Evolutionary conservation across 2,329 filamentous ascomycete genomes (phyloP), one percentile per base, ranked within the genome.

Genomic region (Hypoxylon sp.): DNA sequence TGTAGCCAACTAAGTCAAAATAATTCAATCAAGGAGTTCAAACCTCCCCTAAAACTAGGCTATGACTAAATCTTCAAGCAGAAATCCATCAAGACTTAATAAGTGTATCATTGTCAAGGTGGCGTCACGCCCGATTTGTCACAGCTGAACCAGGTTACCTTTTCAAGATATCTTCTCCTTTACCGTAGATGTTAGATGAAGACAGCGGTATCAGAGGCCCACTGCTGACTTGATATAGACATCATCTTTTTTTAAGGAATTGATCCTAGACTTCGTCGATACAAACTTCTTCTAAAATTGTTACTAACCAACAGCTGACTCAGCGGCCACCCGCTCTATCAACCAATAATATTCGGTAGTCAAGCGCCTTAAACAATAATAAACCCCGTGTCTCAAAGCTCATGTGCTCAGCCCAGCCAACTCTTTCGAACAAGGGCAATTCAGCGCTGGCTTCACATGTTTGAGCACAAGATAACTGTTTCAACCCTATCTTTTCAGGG

Each of bases 321-420:
- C 22, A 13, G 8, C 22, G 8, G 14, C 47, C 13, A n/a, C 13
- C 33, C 46, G 17, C 14, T 31, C 29, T 31, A 31, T 9, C 29
- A 19, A 44, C 39, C n/a, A 44, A 44, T 19, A 11, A 3, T 22
- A 17, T 10, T 10, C 39, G 17, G 8, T 11, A 10, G n/a, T 22
- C 51, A 13, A 8, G 26, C n/a, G 48, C 44, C 29, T 61, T 19
- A 59, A 17, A 62, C 39, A 37, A 59, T 35, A 14, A 63, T 53
- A 13, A 67, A 47, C n/a, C 17, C 58, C 37, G 29, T 54, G 8
- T 59, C 35, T 62, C 29, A 22, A 44, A 37, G 3, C 35, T 31
- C 6, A 48, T 63, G 31, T 63, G 59, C 33, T 54, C 59, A 19
- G 47, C 39, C 64, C 59, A 59, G 13, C 59, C 39, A 8, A 67